Evolutionary conservation across 257 asterid species (phyloP).

Genomic region (Fraxinus americana): DNA sequence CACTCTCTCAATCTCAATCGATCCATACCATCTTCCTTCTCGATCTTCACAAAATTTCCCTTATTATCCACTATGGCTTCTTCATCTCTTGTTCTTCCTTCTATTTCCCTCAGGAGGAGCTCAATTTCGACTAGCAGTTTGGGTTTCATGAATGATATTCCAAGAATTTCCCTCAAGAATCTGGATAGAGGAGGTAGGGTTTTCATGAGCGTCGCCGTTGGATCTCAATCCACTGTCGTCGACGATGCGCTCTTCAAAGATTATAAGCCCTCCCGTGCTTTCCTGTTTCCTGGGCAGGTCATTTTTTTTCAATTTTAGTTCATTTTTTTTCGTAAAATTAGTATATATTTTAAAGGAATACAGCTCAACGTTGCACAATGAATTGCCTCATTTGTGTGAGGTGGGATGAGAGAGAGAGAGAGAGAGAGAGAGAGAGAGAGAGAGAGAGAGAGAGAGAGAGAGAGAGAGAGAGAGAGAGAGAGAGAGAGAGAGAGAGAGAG

Average conservation of each 20-base stretch:
- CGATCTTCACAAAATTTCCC: background rate
- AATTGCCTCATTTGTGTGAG: background rate
- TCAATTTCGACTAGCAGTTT: constrained; percentile 23
- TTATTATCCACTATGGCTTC: constrained; percentile 46
- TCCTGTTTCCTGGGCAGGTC: constrained; percentile 99
- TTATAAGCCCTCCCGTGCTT: constrained; percentile 78
- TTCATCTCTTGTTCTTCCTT: constrained; percentile 53
- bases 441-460: no score
- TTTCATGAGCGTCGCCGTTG: constrained; percentile 66
- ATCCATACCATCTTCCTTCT: constrained; percentile 11
- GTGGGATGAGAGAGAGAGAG: background rate
- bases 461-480: no score
- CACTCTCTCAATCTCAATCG: constrained; percentile 28
- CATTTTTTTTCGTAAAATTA: background rate
- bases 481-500: no score
- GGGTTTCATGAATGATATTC: constrained; percentile 50
- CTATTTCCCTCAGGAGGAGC: constrained; percentile 44
- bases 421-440: no score
- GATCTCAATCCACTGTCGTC: constrained; percentile 58
- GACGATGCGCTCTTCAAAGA: constrained; percentile 73
- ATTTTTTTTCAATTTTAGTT: background rate
- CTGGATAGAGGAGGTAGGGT: constrained; percentile 65
- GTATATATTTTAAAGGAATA: constrained; percentile 6
- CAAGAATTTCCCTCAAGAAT: constrained; percentile 37
- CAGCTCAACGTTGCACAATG: constrained; percentile 7